These are phyloP conservation scores for Xylariaceae sp. DNA, from an alignment of 2,329 filamentous ascomycete species.

Conservation along the genomic window DNA sequence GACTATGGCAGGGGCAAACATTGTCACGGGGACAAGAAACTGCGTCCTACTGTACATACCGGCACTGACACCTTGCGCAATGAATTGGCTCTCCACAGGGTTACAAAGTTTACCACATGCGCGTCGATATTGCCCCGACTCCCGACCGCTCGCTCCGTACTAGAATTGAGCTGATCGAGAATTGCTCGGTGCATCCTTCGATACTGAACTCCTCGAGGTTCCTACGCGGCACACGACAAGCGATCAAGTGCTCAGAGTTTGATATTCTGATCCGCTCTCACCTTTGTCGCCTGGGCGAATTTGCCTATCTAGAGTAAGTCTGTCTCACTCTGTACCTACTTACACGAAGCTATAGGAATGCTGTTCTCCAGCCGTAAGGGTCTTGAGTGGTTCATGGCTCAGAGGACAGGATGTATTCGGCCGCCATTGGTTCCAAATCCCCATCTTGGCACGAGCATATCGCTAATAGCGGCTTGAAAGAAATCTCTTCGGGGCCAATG, in stretches of 20 bases:
- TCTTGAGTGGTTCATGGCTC: neutral
- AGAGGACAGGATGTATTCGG: constrained; percentile 6
- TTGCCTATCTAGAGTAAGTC: too few species aligned
- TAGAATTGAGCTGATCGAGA: neutral
- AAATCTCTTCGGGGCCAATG: constrained; percentile 5
- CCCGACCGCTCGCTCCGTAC: neutral
- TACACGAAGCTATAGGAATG: too few species aligned
- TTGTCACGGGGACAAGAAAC: constrained; percentile 11
- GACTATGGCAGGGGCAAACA: neutral
- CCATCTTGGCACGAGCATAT: constrained; percentile 14
- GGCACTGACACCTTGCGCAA: constrained; percentile 8
- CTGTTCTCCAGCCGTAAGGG: too few species aligned
- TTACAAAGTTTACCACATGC: constrained; percentile 5
- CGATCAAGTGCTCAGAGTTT: too few species aligned
- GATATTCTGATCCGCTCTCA: too few species aligned
- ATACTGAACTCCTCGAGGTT: too few species aligned
- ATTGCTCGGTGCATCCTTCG: too few species aligned
- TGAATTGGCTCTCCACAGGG: constrained; percentile 6
- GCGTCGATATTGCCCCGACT: constrained; percentile 1
- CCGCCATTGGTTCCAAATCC: constrained; percentile 12
- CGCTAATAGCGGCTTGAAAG: constrained; percentile 18
- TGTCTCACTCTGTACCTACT: too few species aligned
- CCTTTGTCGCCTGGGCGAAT: too few species aligned
- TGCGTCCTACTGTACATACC: constrained; percentile 8
- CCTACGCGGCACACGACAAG: too few species aligned